These are phyloP conservation scores for Sphaerostilbella broomeana DNA, from an alignment of 2,329 filamentous ascomycete species.

Conservation along the genomic window DNA sequence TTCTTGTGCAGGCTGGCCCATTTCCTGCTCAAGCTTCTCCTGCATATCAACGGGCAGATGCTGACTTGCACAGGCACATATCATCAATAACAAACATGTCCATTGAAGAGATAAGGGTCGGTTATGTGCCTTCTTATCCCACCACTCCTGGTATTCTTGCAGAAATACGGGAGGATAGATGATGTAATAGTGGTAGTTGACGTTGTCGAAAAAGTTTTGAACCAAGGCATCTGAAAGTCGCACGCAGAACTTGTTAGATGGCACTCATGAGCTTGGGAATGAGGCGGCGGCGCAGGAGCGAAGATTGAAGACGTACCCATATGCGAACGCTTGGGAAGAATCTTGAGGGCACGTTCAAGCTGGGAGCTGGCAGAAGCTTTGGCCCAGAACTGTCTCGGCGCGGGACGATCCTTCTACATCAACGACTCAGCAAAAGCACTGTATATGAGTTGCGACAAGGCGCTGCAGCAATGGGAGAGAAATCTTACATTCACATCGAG, in stretches of 20 bases:
- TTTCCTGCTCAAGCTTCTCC: slow-evolving; percentile 17
- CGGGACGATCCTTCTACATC: slow-evolving; percentile 14
- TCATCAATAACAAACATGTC: slow-evolving; percentile 24
- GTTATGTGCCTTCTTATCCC: slow-evolving; percentile 18
- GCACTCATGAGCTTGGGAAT: background rate
- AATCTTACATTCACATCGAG: background rate
- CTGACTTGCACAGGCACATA: slow-evolving; percentile 25
- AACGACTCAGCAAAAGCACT: slow-evolving; percentile 2
- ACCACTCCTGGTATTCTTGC: slow-evolving; percentile 27
- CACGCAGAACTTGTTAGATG: background rate
- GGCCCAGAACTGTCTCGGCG: slow-evolving; percentile 16
- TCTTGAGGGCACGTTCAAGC: slow-evolving; percentile 20
- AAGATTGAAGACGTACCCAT: slow-evolving; percentile 18
- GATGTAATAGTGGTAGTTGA: slow-evolving; percentile 30
- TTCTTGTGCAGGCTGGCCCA: slow-evolving; percentile 16
- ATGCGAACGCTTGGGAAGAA: slow-evolving; percentile 20
- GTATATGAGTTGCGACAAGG: background rate
- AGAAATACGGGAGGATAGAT: slow-evolving; percentile 25
- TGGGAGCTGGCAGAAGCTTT: slow-evolving; percentile 17
- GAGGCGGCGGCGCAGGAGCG: background rate
- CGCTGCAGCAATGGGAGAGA: background rate
- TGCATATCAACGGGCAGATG: slow-evolving; percentile 20
- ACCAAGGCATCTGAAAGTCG: slow-evolving; percentile 22
- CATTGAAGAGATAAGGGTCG: slow-evolving; percentile 23
- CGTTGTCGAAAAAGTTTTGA: slow-evolving; percentile 23